Conservation (phyloP, 345 rosid genomes). For the Populus deltoides region DNA sequence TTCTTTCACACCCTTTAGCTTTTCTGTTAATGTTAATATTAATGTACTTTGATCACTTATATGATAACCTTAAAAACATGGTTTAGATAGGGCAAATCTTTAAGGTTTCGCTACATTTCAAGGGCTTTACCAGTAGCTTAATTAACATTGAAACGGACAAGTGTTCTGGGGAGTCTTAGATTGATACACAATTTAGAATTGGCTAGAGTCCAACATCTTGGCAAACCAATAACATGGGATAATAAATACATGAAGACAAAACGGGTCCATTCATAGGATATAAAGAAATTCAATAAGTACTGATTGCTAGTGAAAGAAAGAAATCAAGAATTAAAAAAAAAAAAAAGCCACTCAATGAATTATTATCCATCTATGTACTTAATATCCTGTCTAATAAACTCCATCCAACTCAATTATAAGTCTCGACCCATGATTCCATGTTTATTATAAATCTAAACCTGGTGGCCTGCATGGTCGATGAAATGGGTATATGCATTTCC, state of each 20-base stretch:
- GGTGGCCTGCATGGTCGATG: neutral
- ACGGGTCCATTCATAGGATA: neutral
- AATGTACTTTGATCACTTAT: neutral
- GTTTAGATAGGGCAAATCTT: neutral
- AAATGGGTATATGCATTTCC: neutral
- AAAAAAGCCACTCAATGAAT: neutral
- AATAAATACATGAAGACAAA: neutral
- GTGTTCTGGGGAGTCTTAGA: neutral
- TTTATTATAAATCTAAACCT: no score
- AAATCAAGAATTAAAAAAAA: neutral
- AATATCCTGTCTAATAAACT: no score
- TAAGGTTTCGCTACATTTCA: no score
- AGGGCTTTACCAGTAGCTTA: no score
- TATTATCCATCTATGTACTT: no score
- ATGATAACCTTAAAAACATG: neutral
- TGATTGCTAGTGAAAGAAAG: neutral
- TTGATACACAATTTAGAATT: no score
- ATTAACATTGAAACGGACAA: no score
- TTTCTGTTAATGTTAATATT: no score
- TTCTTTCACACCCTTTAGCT: no score
- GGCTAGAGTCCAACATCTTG: neutral
- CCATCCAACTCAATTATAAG: no score
- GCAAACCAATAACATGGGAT: neutral
- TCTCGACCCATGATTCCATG: no score
- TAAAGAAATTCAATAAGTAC: no score